Evolutionary conservation across 306 rosid genomes (phyloP).

Genomic region (Fagus sylvatica): DNA sequence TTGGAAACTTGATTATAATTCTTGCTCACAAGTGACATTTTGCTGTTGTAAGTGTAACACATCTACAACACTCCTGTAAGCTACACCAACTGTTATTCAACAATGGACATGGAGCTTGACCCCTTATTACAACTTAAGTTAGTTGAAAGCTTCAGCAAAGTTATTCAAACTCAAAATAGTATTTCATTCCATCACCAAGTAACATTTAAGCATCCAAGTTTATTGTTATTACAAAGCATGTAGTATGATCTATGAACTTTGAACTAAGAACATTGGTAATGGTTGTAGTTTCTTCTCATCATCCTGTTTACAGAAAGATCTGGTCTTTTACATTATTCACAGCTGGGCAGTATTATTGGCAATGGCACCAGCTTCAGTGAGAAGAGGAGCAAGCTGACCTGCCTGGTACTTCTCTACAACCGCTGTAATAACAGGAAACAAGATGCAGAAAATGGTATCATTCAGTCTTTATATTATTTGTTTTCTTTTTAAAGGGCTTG

Average conservation of each 20-base stretch:
- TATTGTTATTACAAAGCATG: conserved; percentile 4
- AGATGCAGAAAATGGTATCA: not conserved
- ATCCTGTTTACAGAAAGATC: not conserved
- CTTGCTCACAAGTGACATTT: too few species aligned
- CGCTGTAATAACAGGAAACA: conserved; percentile 43
- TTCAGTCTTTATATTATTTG: not conserved
- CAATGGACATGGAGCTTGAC: too few species aligned
- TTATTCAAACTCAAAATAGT: not conserved
- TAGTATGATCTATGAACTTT: too few species aligned
- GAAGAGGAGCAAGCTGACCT: conserved; percentile 69
- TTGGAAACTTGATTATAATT: too few species aligned
- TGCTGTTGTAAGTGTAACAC: too few species aligned
- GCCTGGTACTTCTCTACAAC: conserved; percentile 54
- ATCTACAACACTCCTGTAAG: too few species aligned
- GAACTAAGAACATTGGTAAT: not conserved
- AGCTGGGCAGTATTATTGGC: conserved; percentile 47
- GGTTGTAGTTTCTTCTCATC: not conserved
- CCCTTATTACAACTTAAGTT: too few species aligned
- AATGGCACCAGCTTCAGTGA: conserved; percentile 65
- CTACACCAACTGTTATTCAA: too few species aligned
- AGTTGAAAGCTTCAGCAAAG: not conserved
- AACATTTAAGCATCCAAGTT: not conserved
- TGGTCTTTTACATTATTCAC: conserved; percentile 12
- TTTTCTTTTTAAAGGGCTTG: not conserved
- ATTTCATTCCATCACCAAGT: not conserved